phyloP scores from a whole-genome alignment of 805 yeast genomes.

The Kodamaea hsintzibuensis region DNA sequence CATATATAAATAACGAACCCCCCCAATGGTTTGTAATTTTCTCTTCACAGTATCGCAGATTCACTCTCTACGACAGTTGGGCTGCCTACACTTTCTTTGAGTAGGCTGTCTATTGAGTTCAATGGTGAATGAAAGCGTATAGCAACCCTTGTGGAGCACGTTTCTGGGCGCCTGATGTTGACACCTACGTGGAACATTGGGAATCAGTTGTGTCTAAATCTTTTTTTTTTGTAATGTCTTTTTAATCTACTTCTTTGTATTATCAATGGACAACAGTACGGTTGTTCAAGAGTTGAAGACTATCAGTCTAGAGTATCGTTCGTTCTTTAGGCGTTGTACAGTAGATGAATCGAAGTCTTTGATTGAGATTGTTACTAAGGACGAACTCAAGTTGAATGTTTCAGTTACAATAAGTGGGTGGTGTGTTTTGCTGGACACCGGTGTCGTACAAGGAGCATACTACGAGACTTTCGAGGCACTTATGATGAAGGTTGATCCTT shows the following conservation, averaged over 20 bases:
- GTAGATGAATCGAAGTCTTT: constrained; percentile 8
- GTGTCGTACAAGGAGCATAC: not conserved
- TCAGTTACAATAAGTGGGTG: constrained; percentile 33
- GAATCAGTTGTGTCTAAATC: constrained; percentile 48
- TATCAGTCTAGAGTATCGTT: constrained; percentile 22
- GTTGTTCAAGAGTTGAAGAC: constrained; percentile 19
- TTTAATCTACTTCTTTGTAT: not conserved
- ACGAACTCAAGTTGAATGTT: constrained; percentile 15
- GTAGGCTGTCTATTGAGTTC: constrained; percentile 19
- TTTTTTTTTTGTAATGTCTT: constrained; percentile 4
- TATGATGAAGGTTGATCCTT: constrained; percentile 26
- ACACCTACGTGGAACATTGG: constrained; percentile 41
- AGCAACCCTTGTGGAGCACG: constrained; percentile 43
- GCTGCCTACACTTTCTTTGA: constrained; percentile 8
- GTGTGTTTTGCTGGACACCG: constrained; percentile 14
- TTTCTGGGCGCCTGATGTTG: constrained; percentile 50
- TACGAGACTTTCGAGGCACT: constrained; percentile 34
- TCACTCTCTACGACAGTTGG: constrained; percentile 25
- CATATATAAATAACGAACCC: not conserved
- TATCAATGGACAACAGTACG: not conserved
- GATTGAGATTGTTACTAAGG: constrained; percentile 18
- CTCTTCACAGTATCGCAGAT: constrained; percentile 9
- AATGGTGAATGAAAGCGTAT: constrained; percentile 39
- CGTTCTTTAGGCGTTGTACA: constrained; percentile 20
- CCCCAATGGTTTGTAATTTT: not conserved